Evolutionary conservation across 805 yeast species (phyloP).

Genomic region (Ogataea trehaloabstinens): DNA sequence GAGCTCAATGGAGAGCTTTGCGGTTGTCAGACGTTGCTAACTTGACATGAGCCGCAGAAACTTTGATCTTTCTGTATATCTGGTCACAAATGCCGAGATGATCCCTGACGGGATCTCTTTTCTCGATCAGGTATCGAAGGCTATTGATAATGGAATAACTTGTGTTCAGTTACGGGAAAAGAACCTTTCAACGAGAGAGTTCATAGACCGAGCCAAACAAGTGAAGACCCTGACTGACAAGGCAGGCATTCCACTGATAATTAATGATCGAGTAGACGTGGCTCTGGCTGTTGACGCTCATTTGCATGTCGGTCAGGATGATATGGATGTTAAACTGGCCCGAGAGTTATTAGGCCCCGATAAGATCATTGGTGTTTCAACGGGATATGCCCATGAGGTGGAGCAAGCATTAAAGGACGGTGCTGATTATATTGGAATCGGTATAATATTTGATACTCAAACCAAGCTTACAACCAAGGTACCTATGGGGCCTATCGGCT

Average conservation of each 20-base stretch:
- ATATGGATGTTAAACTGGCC: conserved; percentile 62
- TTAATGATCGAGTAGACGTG: conserved; percentile 84
- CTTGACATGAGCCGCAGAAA: conserved; percentile 15
- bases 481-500: conserved; percentile 72
- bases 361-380: conserved; percentile 79
- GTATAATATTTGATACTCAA: conserved; percentile 70
- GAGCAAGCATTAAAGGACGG: conserved; percentile 45
- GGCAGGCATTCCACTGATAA: conserved; percentile 69
- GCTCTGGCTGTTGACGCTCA: conserved; percentile 89
- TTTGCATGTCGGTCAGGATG: conserved; percentile 91
- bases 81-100: conserved; percentile 80
- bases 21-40: no score
- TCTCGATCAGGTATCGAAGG: conserved; percentile 57
- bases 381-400: conserved; percentile 58
- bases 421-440: conserved; percentile 80
- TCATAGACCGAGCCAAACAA: conserved; percentile 56
- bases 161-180: conserved; percentile 85
- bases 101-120: conserved; percentile 59
- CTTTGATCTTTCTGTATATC: conserved; percentile 60
- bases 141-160: conserved; percentile 73
- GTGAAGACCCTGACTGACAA: conserved; percentile 61
- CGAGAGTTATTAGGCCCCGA: conserved; percentile 66
- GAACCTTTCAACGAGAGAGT: conserved; percentile 61
- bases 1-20: no score
- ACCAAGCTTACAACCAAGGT: conserved; percentile 59